Base-by-base conservation (phyloP, 2,329 filamentous ascomycete genomes). In the Monosporascus ibericus region DNA sequence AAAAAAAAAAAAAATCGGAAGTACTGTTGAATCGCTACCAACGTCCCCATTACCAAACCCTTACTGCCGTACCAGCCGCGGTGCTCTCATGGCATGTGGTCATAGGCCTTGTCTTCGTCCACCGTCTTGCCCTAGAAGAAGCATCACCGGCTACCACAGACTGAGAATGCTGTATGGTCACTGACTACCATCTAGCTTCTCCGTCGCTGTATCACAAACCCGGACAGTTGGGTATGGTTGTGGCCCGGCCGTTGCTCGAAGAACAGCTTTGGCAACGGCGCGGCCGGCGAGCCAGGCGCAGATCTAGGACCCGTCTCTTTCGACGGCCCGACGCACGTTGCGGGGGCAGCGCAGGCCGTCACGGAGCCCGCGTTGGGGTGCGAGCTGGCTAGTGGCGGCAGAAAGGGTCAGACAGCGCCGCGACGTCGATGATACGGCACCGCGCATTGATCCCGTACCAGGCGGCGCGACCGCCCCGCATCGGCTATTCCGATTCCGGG, bases 351-450 rank as follows among this genome's bases (percentile, higher is more conserved):
- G 68, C 49, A 75, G 68, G 1, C 66, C 65, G 20, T 57, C 56
- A 0, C 27, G 68, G 62, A 2, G 76, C 57, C 1, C n/a, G 6
- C 17, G 18, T 11, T 11, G 14, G 17, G 6, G 67, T 70, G 49
- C 65, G 59, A 1, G 68, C 65, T 0, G 75, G 75, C 44, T 60
- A 65, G 0, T 76, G 70, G 24, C 77, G 68, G 53, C 76, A 80
- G 63, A 63, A 80, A 80, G 1, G 77, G 75, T 76, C 79, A 2
- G 60, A 66, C 5, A 80, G 70, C 0, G 77, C 75, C 0, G 75
- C 73, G 0, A 73, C 59, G 54, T 79, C 78, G 59, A 80, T 70
- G 14, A 78, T 65, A 1, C 60, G 59, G 1, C 76, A 75, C 1
- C 67, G 62, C 0, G 44, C 48, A 57, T 79, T 80, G 52, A 74